Base-by-base conservation (phyloP, 2,329 filamentous ascomycete species). In the Endocalyx cinctus region DNA sequence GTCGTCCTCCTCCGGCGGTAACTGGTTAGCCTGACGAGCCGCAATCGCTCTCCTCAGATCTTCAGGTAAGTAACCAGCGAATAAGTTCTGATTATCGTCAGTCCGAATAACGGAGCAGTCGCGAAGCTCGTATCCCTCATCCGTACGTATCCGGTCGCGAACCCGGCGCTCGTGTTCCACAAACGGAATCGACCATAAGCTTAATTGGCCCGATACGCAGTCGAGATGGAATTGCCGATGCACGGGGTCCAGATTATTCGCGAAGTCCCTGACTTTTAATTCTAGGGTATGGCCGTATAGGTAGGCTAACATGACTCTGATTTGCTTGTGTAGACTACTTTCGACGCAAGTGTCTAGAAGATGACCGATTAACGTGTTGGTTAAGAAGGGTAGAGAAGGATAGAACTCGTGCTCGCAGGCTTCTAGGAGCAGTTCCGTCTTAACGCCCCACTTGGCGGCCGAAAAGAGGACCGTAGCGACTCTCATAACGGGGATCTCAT, bases 181-280 rank as follows among this genome's bases (percentile, higher is more conserved):
- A 17, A 29, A 29, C 27, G 27, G 11, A 17, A 29, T 29, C 10
- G 27, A 7, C 27, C 27, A 29, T 10, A 16, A 17, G 5, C 10
- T 29, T 17, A 29, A 17, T 8, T 17, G 10, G n/a, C n/a, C n/a
- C 11, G 29, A 31, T 15, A 31, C 5, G 17, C 29, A 15, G 29
- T 31, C 29, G 12, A 31, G 29, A 17, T 31, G 29, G 14, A 31
- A 31, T 17, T 31, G 29, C 5, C 29, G 29, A 25, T 31, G 29
- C 8, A 6, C 29, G 4, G 15, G 19, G 20, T 23, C 19, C 17
- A 31, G 11, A 6, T 25, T 8, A 5, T 31, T 22, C 4, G 20
- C 19, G 15, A 31, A 31, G 10, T 8, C 19, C 19, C 5, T 16
- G 8, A 10, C 29, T 16, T 31, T 7, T 12, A 31, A 5, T 10